phyloP scores from a whole-genome alignment of 208 protist species.

The Naegleria lovaniensis region DNA sequence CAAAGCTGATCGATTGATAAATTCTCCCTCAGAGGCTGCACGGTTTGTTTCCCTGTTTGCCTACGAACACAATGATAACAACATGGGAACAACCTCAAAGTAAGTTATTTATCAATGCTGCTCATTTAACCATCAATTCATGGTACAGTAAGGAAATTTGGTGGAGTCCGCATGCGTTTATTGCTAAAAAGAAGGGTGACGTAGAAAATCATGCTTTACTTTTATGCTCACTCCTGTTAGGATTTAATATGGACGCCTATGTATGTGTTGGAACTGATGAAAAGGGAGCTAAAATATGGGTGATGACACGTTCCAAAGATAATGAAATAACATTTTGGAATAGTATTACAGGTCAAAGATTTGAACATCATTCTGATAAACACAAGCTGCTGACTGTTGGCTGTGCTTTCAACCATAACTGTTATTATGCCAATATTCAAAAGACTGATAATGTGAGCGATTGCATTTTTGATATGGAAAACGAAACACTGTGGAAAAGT shows the following conservation, averaged over 20 bases:
- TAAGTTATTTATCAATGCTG: background rate
- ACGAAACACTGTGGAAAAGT: slow-evolving; percentile 76
- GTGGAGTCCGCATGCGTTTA: slow-evolving; percentile 67
- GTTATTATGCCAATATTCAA: slow-evolving; percentile 77
- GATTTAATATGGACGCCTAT: slow-evolving; percentile 77
- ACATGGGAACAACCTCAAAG: slow-evolving; percentile 29
- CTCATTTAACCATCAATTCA: slow-evolving; percentile 38
- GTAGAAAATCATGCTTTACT: slow-evolving; percentile 71
- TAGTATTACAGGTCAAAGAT: slow-evolving; percentile 58
- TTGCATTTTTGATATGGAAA: slow-evolving; percentile 70
- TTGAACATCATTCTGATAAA: slow-evolving; percentile 40
- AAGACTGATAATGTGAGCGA: slow-evolving; percentile 50
- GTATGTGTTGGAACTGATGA: slow-evolving; percentile 58
- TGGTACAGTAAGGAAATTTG: slow-evolving; percentile 50
- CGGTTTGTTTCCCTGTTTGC: slow-evolving; percentile 74
- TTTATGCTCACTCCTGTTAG: slow-evolving; percentile 75
- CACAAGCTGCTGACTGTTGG: slow-evolving; percentile 60
- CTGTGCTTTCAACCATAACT: slow-evolving; percentile 71
- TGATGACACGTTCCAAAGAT: slow-evolving; percentile 53
- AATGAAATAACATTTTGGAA: slow-evolving; percentile 68
- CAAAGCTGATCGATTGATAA: slow-evolving; percentile 59
- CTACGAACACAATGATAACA: slow-evolving; percentile 45
- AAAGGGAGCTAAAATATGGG: slow-evolving; percentile 61
- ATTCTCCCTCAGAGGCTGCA: slow-evolving; percentile 67
- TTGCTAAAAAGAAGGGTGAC: slow-evolving; percentile 69